These are phyloP conservation scores for Termitomyces sp. DNA, from an alignment of 768 basidiomycete genomes.

Conservation along the genomic window DNA sequence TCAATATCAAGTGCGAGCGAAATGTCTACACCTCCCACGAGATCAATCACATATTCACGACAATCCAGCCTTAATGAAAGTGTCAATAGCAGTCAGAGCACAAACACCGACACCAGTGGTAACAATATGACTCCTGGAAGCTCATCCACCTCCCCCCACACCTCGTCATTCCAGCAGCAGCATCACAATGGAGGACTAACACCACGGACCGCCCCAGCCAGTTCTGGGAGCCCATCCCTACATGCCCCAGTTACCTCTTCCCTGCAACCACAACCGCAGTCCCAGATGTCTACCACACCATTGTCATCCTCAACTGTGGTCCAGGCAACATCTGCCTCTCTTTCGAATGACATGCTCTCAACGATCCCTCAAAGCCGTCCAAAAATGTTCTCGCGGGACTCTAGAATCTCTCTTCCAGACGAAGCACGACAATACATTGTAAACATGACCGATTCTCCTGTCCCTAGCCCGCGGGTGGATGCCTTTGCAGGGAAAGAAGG, in stretches of 20 bases:
- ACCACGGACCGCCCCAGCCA: slow-evolving; percentile 19
- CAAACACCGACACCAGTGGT: slow-evolving; percentile 17
- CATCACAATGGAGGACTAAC: slow-evolving; percentile 8
- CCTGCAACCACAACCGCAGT: neutral
- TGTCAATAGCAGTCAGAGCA: slow-evolving; percentile 19
- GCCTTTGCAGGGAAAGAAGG: slow-evolving; percentile 28
- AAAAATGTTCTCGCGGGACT: slow-evolving; percentile 52
- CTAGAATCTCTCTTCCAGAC: slow-evolving; percentile 68
- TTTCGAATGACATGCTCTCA: slow-evolving; percentile 26
- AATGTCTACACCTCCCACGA: slow-evolving; percentile 4
- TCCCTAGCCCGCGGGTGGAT: slow-evolving; percentile 47
- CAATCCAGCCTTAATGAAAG: slow-evolving; percentile 37
- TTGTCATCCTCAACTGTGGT: slow-evolving; percentile 15
- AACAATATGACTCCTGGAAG: slow-evolving; percentile 12
- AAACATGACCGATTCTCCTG: slow-evolving; percentile 63
- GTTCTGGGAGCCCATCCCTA: slow-evolving; percentile 13
- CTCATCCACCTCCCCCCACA: slow-evolving; percentile 4
- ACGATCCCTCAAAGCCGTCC: slow-evolving; percentile 29
- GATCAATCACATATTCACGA: slow-evolving; percentile 22
- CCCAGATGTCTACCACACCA: slow-evolving; percentile 8
- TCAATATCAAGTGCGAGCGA: slow-evolving; percentile 3
- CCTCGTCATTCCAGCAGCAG: slow-evolving; percentile 8
- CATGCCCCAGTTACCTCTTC: slow-evolving; percentile 1
- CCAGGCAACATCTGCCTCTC: slow-evolving; percentile 16
- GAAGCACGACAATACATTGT: slow-evolving; percentile 74